These are phyloP conservation scores for Phytophthora niederhauseri DNA, from an alignment of 352 stramenopile genomes.

Conservation along the genomic window DNA sequence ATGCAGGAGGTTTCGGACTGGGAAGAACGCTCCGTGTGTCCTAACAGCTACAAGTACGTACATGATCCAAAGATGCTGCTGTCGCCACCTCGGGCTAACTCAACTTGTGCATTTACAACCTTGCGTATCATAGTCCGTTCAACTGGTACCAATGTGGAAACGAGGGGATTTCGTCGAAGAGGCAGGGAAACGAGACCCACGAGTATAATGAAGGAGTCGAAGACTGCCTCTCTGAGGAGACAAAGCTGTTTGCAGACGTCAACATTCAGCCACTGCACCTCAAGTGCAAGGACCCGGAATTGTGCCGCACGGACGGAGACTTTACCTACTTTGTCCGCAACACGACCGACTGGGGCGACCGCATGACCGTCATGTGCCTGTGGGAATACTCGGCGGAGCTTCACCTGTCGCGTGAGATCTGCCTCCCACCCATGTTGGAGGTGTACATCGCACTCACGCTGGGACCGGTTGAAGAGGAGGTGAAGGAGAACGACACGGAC, in stretches of 20 bases:
- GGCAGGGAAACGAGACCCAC: constrained; percentile 38
- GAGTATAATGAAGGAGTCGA: constrained; percentile 62
- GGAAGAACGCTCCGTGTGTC: constrained; percentile 78
- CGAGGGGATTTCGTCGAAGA: constrained; percentile 46
- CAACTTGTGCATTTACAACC: neutral
- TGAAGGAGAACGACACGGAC: constrained; percentile 78
- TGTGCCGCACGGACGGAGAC: constrained; percentile 64
- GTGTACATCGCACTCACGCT: constrained; percentile 67
- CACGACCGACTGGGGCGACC: constrained; percentile 81
- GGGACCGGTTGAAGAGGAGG: constrained; percentile 53
- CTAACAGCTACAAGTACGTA: constrained; percentile 81
- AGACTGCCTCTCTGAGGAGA: constrained; percentile 67
- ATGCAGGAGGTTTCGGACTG: constrained; percentile 86
- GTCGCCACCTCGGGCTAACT: neutral
- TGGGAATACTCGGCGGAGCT: constrained; percentile 72
- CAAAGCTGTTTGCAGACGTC: constrained; percentile 65
- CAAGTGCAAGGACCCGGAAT: constrained; percentile 57
- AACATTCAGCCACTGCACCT: constrained; percentile 79
- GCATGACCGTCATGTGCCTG: constrained; percentile 85
- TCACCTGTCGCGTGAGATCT: constrained; percentile 59
- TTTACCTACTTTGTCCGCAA: constrained; percentile 83
- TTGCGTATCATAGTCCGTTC: constrained; percentile 52
- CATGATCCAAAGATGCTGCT: neutral
- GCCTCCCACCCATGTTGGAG: constrained; percentile 79
- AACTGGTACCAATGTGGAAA: constrained; percentile 88